These are phyloP conservation scores for Sarocladium strictum DNA, from an alignment of 2,329 filamentous ascomycete species.

Conservation along the genomic window DNA sequence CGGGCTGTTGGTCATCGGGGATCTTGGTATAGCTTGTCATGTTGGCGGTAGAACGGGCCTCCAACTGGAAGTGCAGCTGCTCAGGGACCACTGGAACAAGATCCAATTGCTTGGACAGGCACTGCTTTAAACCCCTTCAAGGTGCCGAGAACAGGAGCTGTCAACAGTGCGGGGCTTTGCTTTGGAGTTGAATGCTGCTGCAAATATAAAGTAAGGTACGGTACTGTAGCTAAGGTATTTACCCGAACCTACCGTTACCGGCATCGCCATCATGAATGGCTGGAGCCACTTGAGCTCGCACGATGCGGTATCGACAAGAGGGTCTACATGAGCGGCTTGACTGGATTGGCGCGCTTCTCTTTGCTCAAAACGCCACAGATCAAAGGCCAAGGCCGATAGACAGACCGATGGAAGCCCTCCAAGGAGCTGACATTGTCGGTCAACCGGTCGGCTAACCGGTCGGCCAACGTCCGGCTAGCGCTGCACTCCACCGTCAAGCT, in stretches of 20 bases:
- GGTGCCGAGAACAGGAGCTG: neutral
- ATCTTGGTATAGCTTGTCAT: slow-evolving; percentile 74
- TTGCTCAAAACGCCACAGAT: neutral
- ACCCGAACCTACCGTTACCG: no score
- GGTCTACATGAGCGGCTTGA: neutral
- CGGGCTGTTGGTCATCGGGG: slow-evolving; percentile 51
- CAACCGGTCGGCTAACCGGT: no score
- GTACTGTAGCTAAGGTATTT: no score
- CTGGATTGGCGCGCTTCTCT: neutral
- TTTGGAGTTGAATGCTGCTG: neutral
- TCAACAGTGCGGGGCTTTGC: neutral
- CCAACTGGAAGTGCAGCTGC: neutral
- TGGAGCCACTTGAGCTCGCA: neutral
- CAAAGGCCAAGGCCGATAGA: neutral
- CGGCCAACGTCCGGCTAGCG: neutral
- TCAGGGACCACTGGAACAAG: neutral
- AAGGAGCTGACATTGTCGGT: no score
- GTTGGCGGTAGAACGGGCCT: slow-evolving; percentile 10
- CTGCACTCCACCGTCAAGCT: no score
- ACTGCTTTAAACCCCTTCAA: neutral
- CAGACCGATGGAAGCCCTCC: no score
- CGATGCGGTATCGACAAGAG: neutral
- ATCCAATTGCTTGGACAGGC: neutral
- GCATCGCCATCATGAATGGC: neutral
- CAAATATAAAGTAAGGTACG: no score